These are phyloP conservation scores for Blastobotrys serpentis DNA, from an alignment of 1,139 yeast species.

Conservation along the genomic window DNA sequence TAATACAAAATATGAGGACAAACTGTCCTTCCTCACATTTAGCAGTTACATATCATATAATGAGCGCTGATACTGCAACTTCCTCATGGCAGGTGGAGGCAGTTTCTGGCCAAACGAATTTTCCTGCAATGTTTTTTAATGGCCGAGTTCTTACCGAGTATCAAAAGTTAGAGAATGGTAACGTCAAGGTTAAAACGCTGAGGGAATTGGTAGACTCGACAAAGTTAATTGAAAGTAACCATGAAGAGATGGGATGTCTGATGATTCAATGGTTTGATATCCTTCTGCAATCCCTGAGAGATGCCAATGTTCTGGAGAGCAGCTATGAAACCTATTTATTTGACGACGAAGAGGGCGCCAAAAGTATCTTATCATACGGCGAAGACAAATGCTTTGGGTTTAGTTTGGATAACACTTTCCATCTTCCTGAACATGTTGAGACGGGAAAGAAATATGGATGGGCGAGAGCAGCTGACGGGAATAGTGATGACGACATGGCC, in stretches of 20 bases:
- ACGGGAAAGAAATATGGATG: background rate
- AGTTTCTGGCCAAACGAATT: background rate
- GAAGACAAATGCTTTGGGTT: conserved; percentile 6
- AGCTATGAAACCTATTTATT: background rate
- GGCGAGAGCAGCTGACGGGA: background rate
- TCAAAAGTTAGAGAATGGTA: conserved; percentile 1
- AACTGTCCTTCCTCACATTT: no score
- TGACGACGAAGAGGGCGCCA: background rate
- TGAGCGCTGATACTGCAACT: background rate
- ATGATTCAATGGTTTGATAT: conserved; percentile 1
- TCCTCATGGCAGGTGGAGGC: background rate
- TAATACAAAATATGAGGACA: no score
- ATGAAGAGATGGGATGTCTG: conserved; percentile 4
- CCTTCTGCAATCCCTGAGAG: background rate
- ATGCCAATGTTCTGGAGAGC: conserved; percentile 1
- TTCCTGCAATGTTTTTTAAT: background rate
- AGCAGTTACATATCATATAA: no score
- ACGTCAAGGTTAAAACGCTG: background rate
- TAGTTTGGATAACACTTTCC: background rate
- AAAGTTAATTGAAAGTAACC: background rate
- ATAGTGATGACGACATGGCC: background rate
- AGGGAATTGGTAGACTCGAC: background rate
- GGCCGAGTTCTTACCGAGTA: conserved; percentile 1
- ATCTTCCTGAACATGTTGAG: background rate
- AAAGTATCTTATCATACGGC: background rate